Evolutionary conservation across 2,329 filamentous ascomycete species (phyloP), one percentile per base, ranked within the genome.

Genomic region (Verticillium nubilum): DNA sequence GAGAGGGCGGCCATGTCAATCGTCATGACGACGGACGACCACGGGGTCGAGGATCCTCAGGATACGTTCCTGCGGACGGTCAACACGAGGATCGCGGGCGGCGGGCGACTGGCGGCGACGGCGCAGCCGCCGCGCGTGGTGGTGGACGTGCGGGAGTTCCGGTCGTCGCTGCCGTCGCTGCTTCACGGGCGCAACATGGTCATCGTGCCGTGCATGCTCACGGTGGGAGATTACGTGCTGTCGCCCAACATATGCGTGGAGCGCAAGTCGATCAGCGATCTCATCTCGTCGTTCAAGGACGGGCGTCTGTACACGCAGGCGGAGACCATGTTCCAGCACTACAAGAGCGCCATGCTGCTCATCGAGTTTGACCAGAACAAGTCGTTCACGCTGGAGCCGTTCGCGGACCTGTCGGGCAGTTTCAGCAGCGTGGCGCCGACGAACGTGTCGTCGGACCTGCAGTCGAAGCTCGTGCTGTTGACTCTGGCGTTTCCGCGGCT

Each of bases 351-450:
- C 0, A 91, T 98, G 85, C 86, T 99, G 6, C 85, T 99, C 52
- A 98, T 99, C 69, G 95, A 99, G 74, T 99, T 99, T 72, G 93
- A 97, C 72, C 90, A 96, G 71, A 94, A 96, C 77, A 97, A 96
- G 73, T 94, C 91, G 4, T 99, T 99, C 74, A 98, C 93, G 0
- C 86, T 99, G 17, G 95, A 94, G 72, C 89, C 90, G 0, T 83
- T 92, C 67, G 87, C 88, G 55, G 87, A 90, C 74, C 68, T 88
- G 58, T 81, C 82, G 9, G 80, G 85, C n/a, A 85, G 82, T 58
- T 73, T 87, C 10, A 81, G 78, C 59, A 85, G 88, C 62, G 82
- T 89, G 55, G 85, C 86, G 58, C 82, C 88, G 0, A 79, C 80
- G 54, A 76, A 78, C 62, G 73, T 77, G 47, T 76, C 77, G 9